These are phyloP conservation scores for Neurospora sp. DNA, from an alignment of 495 filamentous ascomycete genomes.

Conservation along the genomic window DNA sequence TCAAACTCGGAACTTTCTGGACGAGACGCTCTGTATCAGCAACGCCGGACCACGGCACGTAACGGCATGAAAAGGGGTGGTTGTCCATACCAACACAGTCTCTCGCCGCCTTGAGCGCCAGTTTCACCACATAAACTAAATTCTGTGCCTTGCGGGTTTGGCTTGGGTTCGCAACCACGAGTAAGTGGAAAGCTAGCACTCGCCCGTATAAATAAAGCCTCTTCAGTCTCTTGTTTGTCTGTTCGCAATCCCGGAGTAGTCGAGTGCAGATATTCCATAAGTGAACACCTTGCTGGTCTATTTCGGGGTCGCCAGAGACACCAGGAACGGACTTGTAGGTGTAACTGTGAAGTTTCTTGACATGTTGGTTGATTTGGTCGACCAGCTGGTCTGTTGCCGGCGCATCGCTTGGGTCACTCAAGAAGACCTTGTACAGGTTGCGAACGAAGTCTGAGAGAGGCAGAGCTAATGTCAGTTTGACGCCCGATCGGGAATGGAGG, in stretches of 20 bases:
- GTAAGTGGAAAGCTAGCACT: slow-evolving; percentile 58
- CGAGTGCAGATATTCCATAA: slow-evolving; percentile 63
- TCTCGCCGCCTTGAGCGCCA: slow-evolving; percentile 56
- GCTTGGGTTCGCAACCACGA: slow-evolving; percentile 45
- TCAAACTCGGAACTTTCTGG: slow-evolving; percentile 44
- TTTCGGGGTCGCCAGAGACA: slow-evolving; percentile 21
- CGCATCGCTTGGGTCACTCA: slow-evolving; percentile 7
- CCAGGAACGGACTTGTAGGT: slow-evolving; percentile 4
- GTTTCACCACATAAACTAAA: slow-evolving; percentile 48
- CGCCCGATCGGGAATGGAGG: not conserved
- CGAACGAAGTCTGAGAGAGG: slow-evolving; percentile 10
- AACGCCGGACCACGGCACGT: not conserved
- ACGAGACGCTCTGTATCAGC: slow-evolving; percentile 4
- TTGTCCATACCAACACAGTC: slow-evolving; percentile 48
- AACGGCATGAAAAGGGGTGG: not conserved
- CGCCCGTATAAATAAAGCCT: slow-evolving; percentile 36
- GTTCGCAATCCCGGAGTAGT: slow-evolving; percentile 24
- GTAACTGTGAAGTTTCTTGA: slow-evolving; percentile 18
- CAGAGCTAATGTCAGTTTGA: not conserved
- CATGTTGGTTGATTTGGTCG: slow-evolving; percentile 29
- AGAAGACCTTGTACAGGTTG: slow-evolving; percentile 12
- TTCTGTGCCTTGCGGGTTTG: slow-evolving; percentile 21
- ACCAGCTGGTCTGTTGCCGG: slow-evolving; percentile 16
- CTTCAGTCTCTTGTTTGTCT: slow-evolving; percentile 2
- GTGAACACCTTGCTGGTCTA: slow-evolving; percentile 43